Evolutionary conservation across 352 stramenopile genomes (phyloP).

Genomic region (Globisporangium echinulatum): DNA sequence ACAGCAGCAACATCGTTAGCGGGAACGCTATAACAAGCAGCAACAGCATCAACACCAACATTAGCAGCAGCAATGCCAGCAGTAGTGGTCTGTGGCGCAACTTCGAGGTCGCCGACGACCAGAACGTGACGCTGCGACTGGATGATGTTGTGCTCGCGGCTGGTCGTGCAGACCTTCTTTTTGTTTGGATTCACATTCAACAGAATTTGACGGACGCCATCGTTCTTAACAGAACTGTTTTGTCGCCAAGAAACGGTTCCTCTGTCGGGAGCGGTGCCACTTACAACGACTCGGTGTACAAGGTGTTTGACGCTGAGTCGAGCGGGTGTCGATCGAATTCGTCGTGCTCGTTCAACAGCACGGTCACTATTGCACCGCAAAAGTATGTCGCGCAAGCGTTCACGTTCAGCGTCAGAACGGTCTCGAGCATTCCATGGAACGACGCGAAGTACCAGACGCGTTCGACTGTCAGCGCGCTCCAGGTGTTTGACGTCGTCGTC

Average conservation of each 20-base stretch:
- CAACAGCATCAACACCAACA: too few relatives aligned
- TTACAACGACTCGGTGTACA: neutral
- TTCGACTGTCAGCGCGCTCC: slow-evolving; percentile 18
- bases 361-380: slow-evolving; percentile 25
- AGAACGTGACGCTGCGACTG: slow-evolving; percentile 33
- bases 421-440: slow-evolving; percentile 15
- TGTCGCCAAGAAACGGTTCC: neutral
- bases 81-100: slow-evolving; percentile 11
- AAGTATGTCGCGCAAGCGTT: slow-evolving; percentile 36
- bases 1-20: too few relatives aligned
- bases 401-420: slow-evolving; percentile 23
- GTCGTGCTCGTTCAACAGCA: slow-evolving; percentile 14
- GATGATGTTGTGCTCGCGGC: slow-evolving; percentile 22
- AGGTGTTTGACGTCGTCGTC: slow-evolving; percentile 29
- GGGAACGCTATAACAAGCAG: too few relatives aligned
- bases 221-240: slow-evolving; percentile 2
- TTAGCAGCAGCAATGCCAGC: slow-evolving; percentile 1
- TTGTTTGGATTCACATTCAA: slow-evolving; percentile 12
- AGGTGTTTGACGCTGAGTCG: slow-evolving; percentile 5
- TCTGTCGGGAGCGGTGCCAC: neutral
- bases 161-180: slow-evolving; percentile 20
- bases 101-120: slow-evolving; percentile 33
- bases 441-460: slow-evolving; percentile 16
- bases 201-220: slow-evolving; percentile 15
- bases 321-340: slow-evolving; percentile 10